These are phyloP conservation scores for Quillaja saponaria DNA, from an alignment of 306 rosid species.

Conservation along the genomic window DNA sequence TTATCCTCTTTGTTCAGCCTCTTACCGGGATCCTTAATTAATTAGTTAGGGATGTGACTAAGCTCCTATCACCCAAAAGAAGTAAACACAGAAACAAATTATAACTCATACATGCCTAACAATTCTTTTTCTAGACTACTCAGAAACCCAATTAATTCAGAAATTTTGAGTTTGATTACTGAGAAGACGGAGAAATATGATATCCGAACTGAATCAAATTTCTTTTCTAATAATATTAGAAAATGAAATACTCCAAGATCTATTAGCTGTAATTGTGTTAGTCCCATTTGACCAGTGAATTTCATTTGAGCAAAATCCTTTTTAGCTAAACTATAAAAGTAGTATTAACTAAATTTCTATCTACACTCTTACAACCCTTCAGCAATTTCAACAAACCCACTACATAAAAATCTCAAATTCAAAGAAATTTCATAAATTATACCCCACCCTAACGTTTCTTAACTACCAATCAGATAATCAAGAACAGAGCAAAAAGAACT, in stretches of 20 bases:
- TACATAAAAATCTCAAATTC: neutral
- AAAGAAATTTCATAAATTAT: neutral
- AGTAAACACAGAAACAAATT: no score
- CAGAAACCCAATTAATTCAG: no score
- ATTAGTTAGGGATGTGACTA: no score
- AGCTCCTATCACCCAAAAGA: no score
- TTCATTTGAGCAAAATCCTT: neutral
- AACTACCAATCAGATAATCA: neutral
- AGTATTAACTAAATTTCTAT: neutral
- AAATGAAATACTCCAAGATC: no score
- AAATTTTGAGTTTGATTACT: neutral
- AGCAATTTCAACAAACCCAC: neutral
- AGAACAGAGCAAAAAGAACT: neutral
- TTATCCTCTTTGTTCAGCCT: no score
- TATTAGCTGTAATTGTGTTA: neutral
- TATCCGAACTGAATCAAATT: conserved; percentile 12
- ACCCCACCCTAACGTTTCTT: neutral
- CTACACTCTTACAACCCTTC: neutral
- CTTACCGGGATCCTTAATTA: no score
- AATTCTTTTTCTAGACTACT: no score
- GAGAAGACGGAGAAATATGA: neutral
- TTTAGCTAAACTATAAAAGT: no score
- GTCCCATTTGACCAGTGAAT: neutral
- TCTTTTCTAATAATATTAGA: no score
- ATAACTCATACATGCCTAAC: no score